phyloP scores from a whole-genome alignment of 768 basidiomycete species.

The Tricholoma bakamatsutake region DNA sequence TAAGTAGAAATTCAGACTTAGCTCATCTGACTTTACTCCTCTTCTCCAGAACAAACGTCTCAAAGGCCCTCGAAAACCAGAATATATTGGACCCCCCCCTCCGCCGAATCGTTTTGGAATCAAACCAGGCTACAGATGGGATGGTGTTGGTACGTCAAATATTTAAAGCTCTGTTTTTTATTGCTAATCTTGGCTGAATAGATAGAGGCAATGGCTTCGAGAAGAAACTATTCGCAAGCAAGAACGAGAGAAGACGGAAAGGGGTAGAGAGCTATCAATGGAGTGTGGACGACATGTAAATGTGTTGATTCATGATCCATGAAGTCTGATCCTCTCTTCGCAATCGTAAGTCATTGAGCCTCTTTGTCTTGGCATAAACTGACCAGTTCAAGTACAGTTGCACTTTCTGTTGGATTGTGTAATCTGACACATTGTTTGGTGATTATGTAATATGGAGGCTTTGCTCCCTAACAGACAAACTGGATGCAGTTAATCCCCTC shows the following conservation, averaged over 20 bases:
- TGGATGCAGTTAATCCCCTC: no score
- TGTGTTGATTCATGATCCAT: neutral
- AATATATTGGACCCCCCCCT: constrained; percentile 81
- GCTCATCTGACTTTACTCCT: constrained; percentile 1
- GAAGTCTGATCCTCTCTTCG: neutral
- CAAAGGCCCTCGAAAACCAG: constrained; percentile 76
- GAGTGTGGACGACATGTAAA: constrained; percentile 91
- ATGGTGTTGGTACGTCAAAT: constrained; percentile 78
- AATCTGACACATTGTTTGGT: no score
- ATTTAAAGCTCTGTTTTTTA: neutral
- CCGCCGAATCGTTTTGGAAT: constrained; percentile 96
- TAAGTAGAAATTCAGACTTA: neutral
- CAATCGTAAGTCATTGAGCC: neutral
- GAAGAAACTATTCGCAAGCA: constrained; percentile 82
- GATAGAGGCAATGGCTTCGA: constrained; percentile 94
- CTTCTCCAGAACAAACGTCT: constrained; percentile 58
- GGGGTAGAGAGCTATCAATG: constrained; percentile 74
- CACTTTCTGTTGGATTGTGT: no score
- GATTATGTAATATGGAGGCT: no score
- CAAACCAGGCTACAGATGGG: constrained; percentile 95
- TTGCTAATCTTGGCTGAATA: constrained; percentile 21
- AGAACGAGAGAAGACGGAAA: constrained; percentile 68
- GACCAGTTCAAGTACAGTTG: neutral
- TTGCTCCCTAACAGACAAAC: no score
- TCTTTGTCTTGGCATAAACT: neutral